Conservation (phyloP, 1,284 basidiomycete genomes). For the Sphaerobolus stellatus region DNA sequence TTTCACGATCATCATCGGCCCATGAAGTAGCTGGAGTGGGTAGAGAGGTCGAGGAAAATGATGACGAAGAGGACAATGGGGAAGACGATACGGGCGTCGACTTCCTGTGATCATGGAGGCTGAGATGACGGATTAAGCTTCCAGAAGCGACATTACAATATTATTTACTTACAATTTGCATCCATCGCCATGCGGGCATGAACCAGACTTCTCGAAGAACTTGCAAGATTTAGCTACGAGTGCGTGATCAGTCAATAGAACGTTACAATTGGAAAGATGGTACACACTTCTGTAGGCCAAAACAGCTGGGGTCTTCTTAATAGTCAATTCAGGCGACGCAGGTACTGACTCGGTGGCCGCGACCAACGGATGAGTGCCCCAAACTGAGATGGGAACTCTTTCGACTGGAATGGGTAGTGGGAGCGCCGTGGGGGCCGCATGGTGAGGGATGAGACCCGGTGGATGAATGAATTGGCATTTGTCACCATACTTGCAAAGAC, state of each 20-base stretch:
- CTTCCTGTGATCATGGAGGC: conserved; percentile 10
- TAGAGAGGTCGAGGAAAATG: not conserved
- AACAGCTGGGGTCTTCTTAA: no score
- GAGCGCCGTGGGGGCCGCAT: not conserved
- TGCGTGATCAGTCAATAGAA: no score
- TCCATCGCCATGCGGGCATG: conserved; percentile 57
- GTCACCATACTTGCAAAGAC: conserved; percentile 27
- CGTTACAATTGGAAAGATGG: no score
- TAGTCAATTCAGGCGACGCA: no score
- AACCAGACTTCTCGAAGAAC: conserved; percentile 48
- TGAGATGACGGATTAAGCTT: no score
- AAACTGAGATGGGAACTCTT: conserved; percentile 4
- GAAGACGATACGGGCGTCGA: not conserved
- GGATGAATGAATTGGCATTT: conserved; percentile 28
- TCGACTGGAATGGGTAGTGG: not conserved
- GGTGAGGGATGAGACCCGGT: not conserved
- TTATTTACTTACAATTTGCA: conserved; percentile 74
- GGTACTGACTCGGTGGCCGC: not conserved
- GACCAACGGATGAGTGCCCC: conserved; percentile 7
- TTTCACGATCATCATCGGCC: conserved; percentile 3
- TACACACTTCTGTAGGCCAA: no score
- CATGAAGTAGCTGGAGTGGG: conserved; percentile 4
- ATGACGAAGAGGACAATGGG: not conserved
- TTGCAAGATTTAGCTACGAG: conserved; percentile 65
- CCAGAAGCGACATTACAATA: no score